Evolutionary conservation across 164 flowering plant species (phyloP), one percentile per base, ranked within the genome.

Genomic region (Liriodendron chinense): DNA sequence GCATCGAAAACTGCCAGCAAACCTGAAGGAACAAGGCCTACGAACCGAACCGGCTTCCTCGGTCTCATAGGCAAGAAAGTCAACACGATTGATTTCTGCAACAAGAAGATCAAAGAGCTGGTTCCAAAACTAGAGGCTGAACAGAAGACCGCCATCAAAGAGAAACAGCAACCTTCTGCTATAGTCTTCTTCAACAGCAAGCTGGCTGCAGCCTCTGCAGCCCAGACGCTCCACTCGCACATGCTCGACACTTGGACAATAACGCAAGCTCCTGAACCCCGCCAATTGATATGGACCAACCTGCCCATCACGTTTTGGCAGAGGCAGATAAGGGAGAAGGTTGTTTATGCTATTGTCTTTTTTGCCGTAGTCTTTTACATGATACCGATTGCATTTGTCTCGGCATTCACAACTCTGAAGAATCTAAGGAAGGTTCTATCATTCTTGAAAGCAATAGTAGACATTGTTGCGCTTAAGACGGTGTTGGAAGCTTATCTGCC

Each of bases 401-500:
- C 98, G 9, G 99, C 96, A n/a, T 78, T 96, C 10, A 92, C 99
- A 20, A 96, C 99, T 8, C 78, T 96, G 68, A 71, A 72, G 1
- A 96, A 96, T 79, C 75, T 96, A 79, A 79, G 59, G 84, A 92
- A 89, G 80, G 26, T 83, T 24, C 87, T 96, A 23, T 94, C 98
- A 7, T 96, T 94, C 75, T 23, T 91, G 72, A 91, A 92, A 83
- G 85, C 89, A 21, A 71, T 96, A 64, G 78, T 94, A 20, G 68
- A 91, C 2, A 47, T 26, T 0, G 73, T 0, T 3, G 85, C 77
- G 0, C 16, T 96, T 50, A 91, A 59, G 85, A 92, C 97, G 2
- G 90, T 94, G n/a, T 74, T 96, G 75, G 91, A 86, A 82, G 98
- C 99, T 28, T 96, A 86, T 73, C 87, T 96, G 26, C 99, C 99